Base-by-base conservation (phyloP, 116 monocot species). In the Iris pallida region DNA sequence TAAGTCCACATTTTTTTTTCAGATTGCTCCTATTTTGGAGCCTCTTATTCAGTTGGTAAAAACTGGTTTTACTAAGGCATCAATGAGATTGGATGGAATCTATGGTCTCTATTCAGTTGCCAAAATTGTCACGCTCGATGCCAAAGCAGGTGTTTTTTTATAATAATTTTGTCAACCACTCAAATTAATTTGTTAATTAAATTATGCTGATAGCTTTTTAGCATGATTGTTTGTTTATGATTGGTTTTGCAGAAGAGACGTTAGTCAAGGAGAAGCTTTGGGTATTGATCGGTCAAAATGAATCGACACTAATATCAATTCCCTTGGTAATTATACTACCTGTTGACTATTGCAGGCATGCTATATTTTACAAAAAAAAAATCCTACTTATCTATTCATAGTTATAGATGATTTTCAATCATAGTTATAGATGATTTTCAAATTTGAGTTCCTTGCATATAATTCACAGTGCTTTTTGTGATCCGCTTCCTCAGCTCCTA, bases 41-140 rank as follows among this genome's bases (percentile, higher is more conserved):
- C 72, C 75, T 59, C 83, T 97, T 70, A 69, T 82, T 65, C 97
- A 87, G 58, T 61, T 97, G 44, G 85, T 87, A n/a, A 97, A 97
- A 80, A 69, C 73, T 79, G 90, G 85, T n/a, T 87, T 89, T 74
- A 92, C 87, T 8, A 97, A 97, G 78, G 79, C 72, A 69, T 65
- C 92, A 46, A 92, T 92, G 73, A 82, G 81, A 65, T 79, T 97
- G 81, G 97, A 97, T 92, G 92, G 89, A 42, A 89, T 97, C 49
- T 97, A 97, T 79, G 89, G 90, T 8, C 76, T 97, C 30, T 83
- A 90, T 79, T 74, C 79, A 40, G 73, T 85, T 59, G 65, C 73
- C 45, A 88, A 83, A 73, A 77, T 90, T 58, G 77, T 63, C 57
- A 75, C 88, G 62, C 60, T 80, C 59, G 87, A 92, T 76, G 62